Evolutionary conservation across 2,329 filamentous ascomycete genomes (phyloP), one percentile per base, ranked within the genome.

Genomic region (Fusarium protoensiforme): DNA sequence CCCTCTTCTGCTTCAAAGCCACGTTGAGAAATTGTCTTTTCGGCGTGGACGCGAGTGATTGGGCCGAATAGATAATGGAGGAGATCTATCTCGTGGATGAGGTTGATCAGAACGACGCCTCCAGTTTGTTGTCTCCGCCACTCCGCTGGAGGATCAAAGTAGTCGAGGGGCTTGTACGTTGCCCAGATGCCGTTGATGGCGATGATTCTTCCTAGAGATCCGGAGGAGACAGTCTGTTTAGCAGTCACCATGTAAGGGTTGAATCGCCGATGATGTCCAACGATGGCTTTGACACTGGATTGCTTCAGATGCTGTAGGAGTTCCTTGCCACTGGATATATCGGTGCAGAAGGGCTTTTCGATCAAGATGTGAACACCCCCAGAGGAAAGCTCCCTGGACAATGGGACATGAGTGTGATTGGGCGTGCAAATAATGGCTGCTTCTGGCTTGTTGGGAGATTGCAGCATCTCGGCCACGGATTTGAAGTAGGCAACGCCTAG

Each of bases 81-180:
- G 0, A 90, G 79, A 68, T 91, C 89, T 41, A 91, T 81, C 58
- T 91, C 89, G 73, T 91, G 89, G n/a, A 91, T 85, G 48, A 91
- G 80, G 74, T 91, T 91, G 68, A 90, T 90, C 4, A 87, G 80
- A 9, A 91, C 80, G 0, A 87, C 85, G 1, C 88, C 89, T 2
- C 85, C 86, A 3, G 81, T 78, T 3, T 71, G 64, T 5, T 79
- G 74, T 8, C 83, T 81, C 16, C 87, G 83, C 88, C 89, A 90
- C 41, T 84, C 83, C 0, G 81, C 80, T 0, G 84, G 84, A 0
- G 83, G 71, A 2, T 84, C 80, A 69, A 88, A 91, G 78, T 91
- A 91, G 0, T 80, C 65, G 0, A 75, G 54, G 0, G 88, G 87
- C 68, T 91, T 91, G 67, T 81, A 84, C 0, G 85, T 76, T 0